Base-by-base conservation (phyloP, 2,329 filamentous ascomycete species). In the Aureobasidium subglaciale region DNA sequence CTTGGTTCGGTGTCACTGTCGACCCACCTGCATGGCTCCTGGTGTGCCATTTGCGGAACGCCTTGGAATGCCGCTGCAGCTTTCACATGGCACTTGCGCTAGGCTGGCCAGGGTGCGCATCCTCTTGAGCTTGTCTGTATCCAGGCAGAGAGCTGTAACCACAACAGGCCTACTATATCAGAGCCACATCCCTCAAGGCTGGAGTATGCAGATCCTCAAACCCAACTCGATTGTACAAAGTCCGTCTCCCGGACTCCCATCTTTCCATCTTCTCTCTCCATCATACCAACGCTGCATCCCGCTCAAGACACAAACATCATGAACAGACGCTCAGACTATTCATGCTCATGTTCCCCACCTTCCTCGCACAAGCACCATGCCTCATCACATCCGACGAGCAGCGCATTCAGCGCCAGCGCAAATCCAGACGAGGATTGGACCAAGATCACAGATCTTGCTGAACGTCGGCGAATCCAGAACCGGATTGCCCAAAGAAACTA, bases 401-500 rank as follows among this genome's bases (percentile, higher is more conserved):
- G 90, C 74, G 92, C 92, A 64, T 96, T 95, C 78, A 95, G 89
- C 74, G 87, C 87, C 65, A 95, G 90, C 61, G 92, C 91, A 65
- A 95, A 95, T 71, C 88, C 92, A 55, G 91, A 96, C 68, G 92
- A 97, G 75, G 92, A 97, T 76, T 97, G 92, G 92, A 96, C 92
- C 69, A 95, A 96, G 83, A 96, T 97, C 70, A 95, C 92, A 57
- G 92, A 97, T 72, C 85, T 97, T 58, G 92, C 91, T 50, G 92
- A 97, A 75, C 85, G 93, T 68, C 81, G 91, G 66, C 83, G 91
- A 69, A 96, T 96, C 76, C 91, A 97, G 75, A 97, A 97, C 76
- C 85, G 92, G 64, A 96, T 97, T 79, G 92, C 92, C 63, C 92
- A 97, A 75, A 86, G 91, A 67, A 96, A 96, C 78, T 96, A 96